phyloP scores from a whole-genome alignment of 352 stramenopile species.

The Phytophthora podocarpi region DNA sequence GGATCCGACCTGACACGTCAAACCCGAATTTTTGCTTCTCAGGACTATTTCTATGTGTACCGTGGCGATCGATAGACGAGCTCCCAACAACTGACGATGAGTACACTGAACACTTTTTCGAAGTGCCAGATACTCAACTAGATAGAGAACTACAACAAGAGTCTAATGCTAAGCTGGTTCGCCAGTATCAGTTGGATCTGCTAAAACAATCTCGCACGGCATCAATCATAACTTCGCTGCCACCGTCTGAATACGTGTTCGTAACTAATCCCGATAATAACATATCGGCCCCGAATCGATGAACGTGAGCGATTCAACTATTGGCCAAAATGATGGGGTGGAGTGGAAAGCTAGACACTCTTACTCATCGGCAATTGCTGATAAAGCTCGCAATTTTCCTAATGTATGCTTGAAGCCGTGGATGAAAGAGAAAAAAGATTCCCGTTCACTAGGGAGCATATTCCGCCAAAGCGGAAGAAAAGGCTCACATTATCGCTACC shows the following conservation, averaged over 20 bases:
- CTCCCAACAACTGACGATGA: too few species aligned
- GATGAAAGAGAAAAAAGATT: too few species aligned
- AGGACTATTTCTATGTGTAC: not conserved
- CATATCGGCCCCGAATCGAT: not conserved
- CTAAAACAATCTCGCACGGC: not conserved
- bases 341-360: constrained; percentile 2
- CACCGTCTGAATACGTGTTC: constrained; percentile 8
- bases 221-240: not conserved
- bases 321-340: not conserved
- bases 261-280: constrained; percentile 2
- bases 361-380: not conserved
- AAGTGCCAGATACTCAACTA: not conserved
- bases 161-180: constrained; percentile 1
- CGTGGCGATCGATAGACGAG: not conserved
- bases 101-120: not conserved
- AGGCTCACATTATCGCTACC: not conserved
- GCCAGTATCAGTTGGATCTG: constrained; percentile 8
- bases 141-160: constrained; percentile 2
- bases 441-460: not conserved
- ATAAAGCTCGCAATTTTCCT: constrained; percentile 2
- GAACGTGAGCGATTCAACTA: not conserved
- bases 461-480: not conserved
- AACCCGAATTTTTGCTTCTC: constrained; percentile 13
- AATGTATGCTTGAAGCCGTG: too few species aligned
- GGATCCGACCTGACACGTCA: not conserved